These are phyloP conservation scores for Xylariaceae sp. DNA, from an alignment of 2,329 filamentous ascomycete genomes.

Conservation along the genomic window DNA sequence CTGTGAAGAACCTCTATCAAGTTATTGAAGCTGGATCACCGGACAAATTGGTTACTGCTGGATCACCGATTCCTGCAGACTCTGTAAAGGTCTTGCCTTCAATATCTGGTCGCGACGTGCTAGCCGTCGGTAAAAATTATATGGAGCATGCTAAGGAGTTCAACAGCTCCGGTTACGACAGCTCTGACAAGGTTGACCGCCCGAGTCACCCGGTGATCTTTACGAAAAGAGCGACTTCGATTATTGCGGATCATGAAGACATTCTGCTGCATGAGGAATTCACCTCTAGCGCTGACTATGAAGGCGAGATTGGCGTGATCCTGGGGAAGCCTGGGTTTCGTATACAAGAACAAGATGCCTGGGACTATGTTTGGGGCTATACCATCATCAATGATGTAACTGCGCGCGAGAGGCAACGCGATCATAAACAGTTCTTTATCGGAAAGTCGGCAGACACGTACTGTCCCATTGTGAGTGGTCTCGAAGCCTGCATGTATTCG, in stretches of 20 bases:
- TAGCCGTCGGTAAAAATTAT: constrained; percentile 24
- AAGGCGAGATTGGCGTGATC: constrained; percentile 27
- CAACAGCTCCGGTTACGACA: constrained; percentile 26
- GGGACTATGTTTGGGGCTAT: constrained; percentile 26
- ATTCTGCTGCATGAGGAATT: constrained; percentile 23
- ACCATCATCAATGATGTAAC: constrained; percentile 26
- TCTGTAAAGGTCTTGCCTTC: constrained; percentile 15
- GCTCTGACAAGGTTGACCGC: constrained; percentile 24
- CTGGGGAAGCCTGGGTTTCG: constrained; percentile 18
- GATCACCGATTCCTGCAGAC: not conserved
- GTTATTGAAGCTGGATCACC: constrained; percentile 22
- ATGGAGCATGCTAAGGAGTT: constrained; percentile 26
- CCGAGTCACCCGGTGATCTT: constrained; percentile 25
- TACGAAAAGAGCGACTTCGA: constrained; percentile 24
- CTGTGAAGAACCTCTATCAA: constrained; percentile 23
- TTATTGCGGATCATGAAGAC: constrained; percentile 15
- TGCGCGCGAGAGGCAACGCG: constrained; percentile 21
- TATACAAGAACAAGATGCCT: constrained; percentile 16
- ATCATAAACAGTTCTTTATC: constrained; percentile 27
- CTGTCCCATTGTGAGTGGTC: constrained; percentile 22
- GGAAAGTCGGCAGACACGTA: constrained; percentile 26
- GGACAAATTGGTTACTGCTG: constrained; percentile 2
- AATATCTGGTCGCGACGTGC: constrained; percentile 22
- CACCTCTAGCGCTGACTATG: constrained; percentile 24
- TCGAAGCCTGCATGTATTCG: too few species aligned